phyloP scores from a whole-genome alignment of 1,284 basidiomycete genomes.

The Puccinia polysora region DNA sequence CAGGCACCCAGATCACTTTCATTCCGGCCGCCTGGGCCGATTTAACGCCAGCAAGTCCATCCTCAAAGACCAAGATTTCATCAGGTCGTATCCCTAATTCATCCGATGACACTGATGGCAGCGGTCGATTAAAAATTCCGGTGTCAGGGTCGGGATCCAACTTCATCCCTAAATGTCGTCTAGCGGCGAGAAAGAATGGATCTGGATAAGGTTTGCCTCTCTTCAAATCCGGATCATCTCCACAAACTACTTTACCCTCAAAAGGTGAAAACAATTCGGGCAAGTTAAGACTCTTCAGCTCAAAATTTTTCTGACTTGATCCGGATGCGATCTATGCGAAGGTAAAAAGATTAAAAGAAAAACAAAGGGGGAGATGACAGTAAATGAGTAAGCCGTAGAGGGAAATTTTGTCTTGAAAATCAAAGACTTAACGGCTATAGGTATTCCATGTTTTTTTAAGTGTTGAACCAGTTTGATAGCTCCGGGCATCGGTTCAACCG shows the following conservation, averaged over 20 bases:
- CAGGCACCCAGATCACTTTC: slow-evolving; percentile 35
- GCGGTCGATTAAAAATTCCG: slow-evolving; percentile 46
- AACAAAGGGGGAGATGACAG: too few species aligned
- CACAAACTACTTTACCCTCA: slow-evolving; percentile 49
- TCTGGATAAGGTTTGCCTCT: slow-evolving; percentile 53
- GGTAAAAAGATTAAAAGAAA: too few species aligned
- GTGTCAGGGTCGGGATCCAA: slow-evolving; percentile 44
- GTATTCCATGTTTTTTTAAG: slow-evolving; percentile 50
- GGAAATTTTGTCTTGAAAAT: too few species aligned
- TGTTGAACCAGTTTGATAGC: slow-evolving; percentile 51
- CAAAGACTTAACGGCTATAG: slow-evolving; percentile 46
- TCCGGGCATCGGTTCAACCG: slow-evolving; percentile 52
- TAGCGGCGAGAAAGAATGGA: slow-evolving; percentile 52
- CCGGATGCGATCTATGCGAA: slow-evolving; percentile 51
- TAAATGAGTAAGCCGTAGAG: neutral
- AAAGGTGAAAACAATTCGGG: slow-evolving; percentile 50
- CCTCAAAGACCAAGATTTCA: slow-evolving; percentile 53
- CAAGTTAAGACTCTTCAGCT: slow-evolving; percentile 51
- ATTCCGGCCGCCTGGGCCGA: slow-evolving; percentile 35
- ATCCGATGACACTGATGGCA: slow-evolving; percentile 46
- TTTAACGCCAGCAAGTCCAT: slow-evolving; percentile 46
- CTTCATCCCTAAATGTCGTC: slow-evolving; percentile 48
- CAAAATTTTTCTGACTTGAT: slow-evolving; percentile 50
- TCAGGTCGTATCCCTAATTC: slow-evolving; percentile 47
- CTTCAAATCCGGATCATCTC: slow-evolving; percentile 50